These are phyloP conservation scores for Diplodia corticola DNA, from an alignment of 2,329 filamentous ascomycete species.

Conservation along the genomic window DNA sequence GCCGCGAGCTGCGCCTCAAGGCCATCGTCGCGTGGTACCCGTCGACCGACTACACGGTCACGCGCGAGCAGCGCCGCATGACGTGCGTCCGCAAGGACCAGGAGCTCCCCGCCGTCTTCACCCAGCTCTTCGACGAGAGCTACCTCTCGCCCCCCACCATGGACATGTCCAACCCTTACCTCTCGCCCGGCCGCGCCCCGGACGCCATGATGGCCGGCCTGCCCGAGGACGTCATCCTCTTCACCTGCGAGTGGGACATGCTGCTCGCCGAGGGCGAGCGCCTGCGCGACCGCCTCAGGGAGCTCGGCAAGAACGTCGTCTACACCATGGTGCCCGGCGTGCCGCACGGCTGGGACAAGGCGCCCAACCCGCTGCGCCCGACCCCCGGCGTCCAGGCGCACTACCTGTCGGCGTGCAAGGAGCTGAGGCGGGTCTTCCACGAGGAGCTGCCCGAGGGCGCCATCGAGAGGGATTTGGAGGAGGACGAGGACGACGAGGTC, in stretches of 20 bases:
- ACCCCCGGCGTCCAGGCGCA: constrained; percentile 54
- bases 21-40: constrained; percentile 64
- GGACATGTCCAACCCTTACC: constrained; percentile 58
- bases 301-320: constrained; percentile 57
- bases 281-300: constrained; percentile 60
- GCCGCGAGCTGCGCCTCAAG: constrained; percentile 50
- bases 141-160: constrained; percentile 50
- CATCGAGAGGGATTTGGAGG: neutral
- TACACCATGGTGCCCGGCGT: constrained; percentile 61
- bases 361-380: constrained; percentile 59
- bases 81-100: constrained; percentile 56
- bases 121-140: constrained; percentile 54
- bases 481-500: neutral
- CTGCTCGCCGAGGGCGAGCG: constrained; percentile 61
- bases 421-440: constrained; percentile 36
- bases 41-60: constrained; percentile 61
- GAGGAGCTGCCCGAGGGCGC: constrained; percentile 10
- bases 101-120: constrained; percentile 53
- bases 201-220: constrained; percentile 55
- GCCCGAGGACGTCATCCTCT: constrained; percentile 62
- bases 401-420: constrained; percentile 56
- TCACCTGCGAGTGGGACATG: constrained; percentile 68
- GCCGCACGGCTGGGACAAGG: constrained; percentile 67
- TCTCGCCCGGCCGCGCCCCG: constrained; percentile 59
- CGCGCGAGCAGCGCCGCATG: constrained; percentile 59